Base-by-base conservation (phyloP, 2,329 filamentous ascomycete species). In the Botrytis galanthina region DNA sequence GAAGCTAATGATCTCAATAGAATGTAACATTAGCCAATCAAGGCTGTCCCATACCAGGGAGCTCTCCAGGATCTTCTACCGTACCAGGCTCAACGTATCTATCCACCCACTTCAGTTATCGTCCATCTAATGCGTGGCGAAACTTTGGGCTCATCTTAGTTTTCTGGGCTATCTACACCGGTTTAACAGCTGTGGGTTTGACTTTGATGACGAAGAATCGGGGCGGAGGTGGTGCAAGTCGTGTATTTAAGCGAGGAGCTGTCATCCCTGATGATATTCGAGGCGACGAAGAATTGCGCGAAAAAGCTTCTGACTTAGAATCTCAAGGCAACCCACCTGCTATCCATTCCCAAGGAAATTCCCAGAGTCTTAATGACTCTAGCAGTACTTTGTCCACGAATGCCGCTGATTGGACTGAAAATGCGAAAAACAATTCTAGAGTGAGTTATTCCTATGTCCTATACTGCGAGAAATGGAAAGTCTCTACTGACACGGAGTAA, bases 1-100 rank as follows among this genome's bases (percentile, higher is more conserved):
- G 20, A 37, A 37, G 20, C 59, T 61, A 39, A 61, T 7, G 22
- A 39, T 10, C 7, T 14, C n/a, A 14, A 61, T 37, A 61, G 59
- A 61, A 37, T 20, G 39, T 26, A 14, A 26, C 18, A 20, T 5
- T 61, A 12, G 82, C 81, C 4, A 88, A 87, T 77, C 89, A 91
- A 80, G 88, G 88, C 29, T 92, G 90, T 81, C 83, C 87, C 51
- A 81, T 92, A 54, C 83, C 86, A 37, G 90, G 90, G n/a, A 86
- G 89, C 14, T 78, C 82, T 35, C 80, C 87, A 22, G 87, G 87
- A 44, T 83, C 84, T 32, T 82, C 83, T 0, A 83, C 80, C 3
- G 86, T 92, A 20, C 78, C 84, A 46, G 90, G 90, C 46, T 80
- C 84, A 2, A 82, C 82, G 29, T 92, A 91, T 77, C 79, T 91